phyloP scores from a whole-genome alignment of 129 eudicot species.

The Artemisia tridentata region DNA sequence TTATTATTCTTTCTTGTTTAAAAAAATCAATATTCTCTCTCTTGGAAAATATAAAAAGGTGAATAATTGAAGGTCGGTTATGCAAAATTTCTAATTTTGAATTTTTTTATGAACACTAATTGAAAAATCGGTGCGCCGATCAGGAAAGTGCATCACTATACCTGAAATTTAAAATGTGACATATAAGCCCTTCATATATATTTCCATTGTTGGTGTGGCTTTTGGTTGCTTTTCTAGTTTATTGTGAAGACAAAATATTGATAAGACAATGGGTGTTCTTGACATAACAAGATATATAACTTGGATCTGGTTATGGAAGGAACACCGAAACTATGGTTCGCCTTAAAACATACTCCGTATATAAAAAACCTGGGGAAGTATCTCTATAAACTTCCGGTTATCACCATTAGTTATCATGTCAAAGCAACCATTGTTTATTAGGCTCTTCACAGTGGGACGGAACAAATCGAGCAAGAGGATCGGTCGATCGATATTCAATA shows the following conservation, averaged over 20 bases:
- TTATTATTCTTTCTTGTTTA: neutral
- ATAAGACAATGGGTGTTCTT: no score
- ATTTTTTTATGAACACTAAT: neutral
- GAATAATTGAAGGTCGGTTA: slow-evolving; percentile 19
- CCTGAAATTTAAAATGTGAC: neutral
- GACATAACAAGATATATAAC: no score
- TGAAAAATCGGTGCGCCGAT: neutral
- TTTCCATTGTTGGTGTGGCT: neutral
- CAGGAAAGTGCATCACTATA: slow-evolving; percentile 4
- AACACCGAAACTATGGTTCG: no score
- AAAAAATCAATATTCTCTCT: slow-evolving; percentile 4
- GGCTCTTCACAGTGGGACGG: no score
- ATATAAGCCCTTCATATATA: neutral
- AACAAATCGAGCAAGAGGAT: no score
- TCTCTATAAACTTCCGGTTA: no score
- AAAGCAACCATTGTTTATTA: neutral
- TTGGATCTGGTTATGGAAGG: no score
- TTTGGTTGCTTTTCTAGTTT: neutral
- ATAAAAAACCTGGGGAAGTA: no score
- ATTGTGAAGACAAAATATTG: no score
- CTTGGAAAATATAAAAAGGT: slow-evolving; percentile 2
- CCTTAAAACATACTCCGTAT: no score
- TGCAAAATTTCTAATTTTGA: neutral
- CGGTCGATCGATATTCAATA: no score
- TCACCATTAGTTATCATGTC: neutral